Evolutionary conservation across 2,329 filamentous ascomycete species (phyloP), one percentile per base, ranked within the genome.

Genomic region (Leptographium wingfieldii): DNA sequence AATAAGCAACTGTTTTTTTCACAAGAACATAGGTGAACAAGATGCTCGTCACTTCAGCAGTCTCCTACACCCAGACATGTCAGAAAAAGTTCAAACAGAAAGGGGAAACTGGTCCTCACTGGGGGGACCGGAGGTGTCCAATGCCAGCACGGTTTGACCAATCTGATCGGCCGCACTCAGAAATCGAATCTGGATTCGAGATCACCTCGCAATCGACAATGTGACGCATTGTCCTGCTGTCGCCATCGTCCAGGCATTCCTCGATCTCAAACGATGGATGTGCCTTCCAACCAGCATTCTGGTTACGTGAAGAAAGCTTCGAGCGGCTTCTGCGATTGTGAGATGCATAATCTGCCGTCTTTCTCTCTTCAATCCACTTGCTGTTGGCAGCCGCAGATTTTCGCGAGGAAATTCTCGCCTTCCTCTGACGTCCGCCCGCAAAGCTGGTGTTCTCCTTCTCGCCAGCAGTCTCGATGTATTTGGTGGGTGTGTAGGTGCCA

Each of bases 131-230:
- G 12, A 16, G 11, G 11, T n/a, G 22, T 6, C 35, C 38, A 35
- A 31, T 25, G 9, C 25, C 5, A 12, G 38, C 38, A 48, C 55
- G 4, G 16, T 25, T 31, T 22, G 56, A 52, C 46, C 31, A 27
- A 22, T 51, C 19, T 1, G 25, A 14, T 29, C 48, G 22, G 56
- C 33, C 12, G 33, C 16, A 27, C 1, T 58, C 48, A 6, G 46
- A 40, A 2, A 22, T 10, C 16, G 48, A 35, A 35, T 60, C 60
- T 2, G 60, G 60, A 29, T 62, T 62, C 16, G 62, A 63, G 25
- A 62, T 54, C 3, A 63, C 62, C 40, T 62, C 62, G 29, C 60
- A 63, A 0, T 63, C 60, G 12, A 56, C 43, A 43, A 63, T 43
- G 11, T 54, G 60, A 9, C 19, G 53, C 56, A 19, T 33, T 31